Percentiles rank a stretch among this genome's conserved stretches.
phyloP scores from a whole-genome alignment of 2,329 filamentous ascomycete species.

The Aspergillus pseudonomiae region DNA sequence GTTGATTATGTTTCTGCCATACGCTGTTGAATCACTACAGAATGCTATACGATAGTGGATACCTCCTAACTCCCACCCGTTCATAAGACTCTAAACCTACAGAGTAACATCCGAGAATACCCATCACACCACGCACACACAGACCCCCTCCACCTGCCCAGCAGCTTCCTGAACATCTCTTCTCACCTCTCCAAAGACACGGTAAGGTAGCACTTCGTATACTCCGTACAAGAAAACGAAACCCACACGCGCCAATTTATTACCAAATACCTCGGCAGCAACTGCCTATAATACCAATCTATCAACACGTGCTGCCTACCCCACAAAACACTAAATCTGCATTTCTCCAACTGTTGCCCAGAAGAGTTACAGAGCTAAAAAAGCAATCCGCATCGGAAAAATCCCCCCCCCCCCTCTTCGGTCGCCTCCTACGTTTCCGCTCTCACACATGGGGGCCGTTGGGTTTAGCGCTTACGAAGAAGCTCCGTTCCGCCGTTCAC shows the following conservation, averaged over 20 bases:
- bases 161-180: neutral
- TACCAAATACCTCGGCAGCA: constrained; percentile 4
- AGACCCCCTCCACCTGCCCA: neutral
- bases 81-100: neutral
- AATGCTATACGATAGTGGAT: constrained; percentile 1
- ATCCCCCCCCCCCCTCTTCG: neutral
- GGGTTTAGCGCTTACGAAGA: neutral
- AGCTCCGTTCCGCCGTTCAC: neutral
- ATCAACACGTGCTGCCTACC: neutral
- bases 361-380: neutral
- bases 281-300: neutral
- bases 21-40: neutral
- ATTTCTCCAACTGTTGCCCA: neutral
- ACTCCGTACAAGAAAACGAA: neutral
- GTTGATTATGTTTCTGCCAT: neutral
- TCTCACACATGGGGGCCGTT: neutral
- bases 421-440: neutral
- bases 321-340: neutral
- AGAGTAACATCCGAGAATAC: constrained; percentile 1
- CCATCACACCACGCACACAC: neutral
- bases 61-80: neutral
- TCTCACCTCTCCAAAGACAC: neutral
- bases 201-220: neutral
- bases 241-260: neutral
- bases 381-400: neutral